A percentile compares a stretch with the other conserved stretches of the same genome.
These are phyloP conservation scores for Penicillium fimorum DNA, from an alignment of 495 filamentous ascomycete genomes.

Conservation along the genomic window DNA sequence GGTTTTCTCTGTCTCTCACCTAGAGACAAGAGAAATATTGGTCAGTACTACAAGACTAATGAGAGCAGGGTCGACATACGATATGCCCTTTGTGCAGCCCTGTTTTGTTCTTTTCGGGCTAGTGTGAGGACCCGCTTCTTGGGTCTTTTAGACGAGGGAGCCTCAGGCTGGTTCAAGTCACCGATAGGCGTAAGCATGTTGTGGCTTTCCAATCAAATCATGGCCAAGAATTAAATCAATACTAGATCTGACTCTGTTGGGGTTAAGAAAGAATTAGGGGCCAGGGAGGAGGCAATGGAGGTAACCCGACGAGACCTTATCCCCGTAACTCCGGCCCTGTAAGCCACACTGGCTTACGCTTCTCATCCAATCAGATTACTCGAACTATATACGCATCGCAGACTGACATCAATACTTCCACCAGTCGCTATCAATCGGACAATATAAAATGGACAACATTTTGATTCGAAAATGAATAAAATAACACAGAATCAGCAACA, in stretches of 20 bases:
- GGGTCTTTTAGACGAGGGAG: conserved; percentile 1
- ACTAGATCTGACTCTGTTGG: no score
- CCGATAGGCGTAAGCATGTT: no score
- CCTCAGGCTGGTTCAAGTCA: no score
- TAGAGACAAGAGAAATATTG: conserved; percentile 4
- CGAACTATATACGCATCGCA: conserved; percentile 4
- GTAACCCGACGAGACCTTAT: neutral
- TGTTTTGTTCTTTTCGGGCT: conserved; percentile 43
- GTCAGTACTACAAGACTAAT: neutral
- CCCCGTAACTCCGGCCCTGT: neutral
- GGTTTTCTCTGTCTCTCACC: conserved; percentile 20
- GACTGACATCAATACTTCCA: no score
- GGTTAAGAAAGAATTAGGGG: no score
- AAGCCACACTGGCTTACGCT: conserved; percentile 24
- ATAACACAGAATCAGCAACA: no score
- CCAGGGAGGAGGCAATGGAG: no score
- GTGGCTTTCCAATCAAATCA: no score
- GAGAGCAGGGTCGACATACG: conserved; percentile 23
- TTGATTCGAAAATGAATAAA: no score
- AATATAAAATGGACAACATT: no score
- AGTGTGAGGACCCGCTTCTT: conserved; percentile 39
- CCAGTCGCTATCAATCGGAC: no score
- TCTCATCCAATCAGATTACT: conserved; percentile 16
- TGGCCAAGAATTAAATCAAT: no score
- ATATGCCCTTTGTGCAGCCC: conserved; percentile 39